Base-by-base conservation (phyloP, 495 filamentous ascomycete species). In the Podospora didyma region DNA sequence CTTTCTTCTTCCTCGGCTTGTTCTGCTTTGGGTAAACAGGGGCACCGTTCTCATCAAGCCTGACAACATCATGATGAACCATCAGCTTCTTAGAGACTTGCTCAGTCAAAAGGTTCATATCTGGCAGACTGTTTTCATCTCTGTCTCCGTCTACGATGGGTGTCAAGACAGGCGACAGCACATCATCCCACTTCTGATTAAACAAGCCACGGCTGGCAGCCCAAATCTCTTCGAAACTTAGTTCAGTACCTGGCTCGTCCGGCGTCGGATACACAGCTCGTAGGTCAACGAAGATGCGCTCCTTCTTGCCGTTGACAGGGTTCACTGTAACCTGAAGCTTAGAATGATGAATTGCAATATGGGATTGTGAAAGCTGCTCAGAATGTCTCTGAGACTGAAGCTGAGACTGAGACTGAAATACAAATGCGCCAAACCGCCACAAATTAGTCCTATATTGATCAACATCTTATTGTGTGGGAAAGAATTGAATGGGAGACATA, bases 391-490 rank as follows among this genome's bases (percentile, higher is more conserved):
- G 39, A 42, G 7, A 14, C 39, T 42, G 39, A 42, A 16, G 39
- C 39, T 67, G 67, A 46, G 75, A 70, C 62, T 78, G 63, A 67
- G 75, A 80, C 75, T 80, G 74, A 76, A 81, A 70, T 80, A 80
- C 77, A 82, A 73, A 74, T 77, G 71, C 63, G 62, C 53, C 66
- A 54, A 61, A 67, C 53, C 73, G 79, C 76, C 75, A 64, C 81
- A 49, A 47, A 90, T 96, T 95, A 96, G 91, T 95, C 92, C 92
- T 96, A 80, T 84, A 82, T 84, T 86, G 81, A 92, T 96, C 92
- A 95, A 96, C 83, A 90, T 80, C 62, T 73, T 78, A 70, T 78
- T 76, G 69, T 70, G 73, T 62, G 42, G 37, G 62, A 53, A 65
- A 66, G 47, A 62, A 57, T 56, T 55, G 58, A 24, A 39, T 55